phyloP scores from a whole-genome alignment of 257 asterid genomes.

The Penstemon newberryi region DNA sequence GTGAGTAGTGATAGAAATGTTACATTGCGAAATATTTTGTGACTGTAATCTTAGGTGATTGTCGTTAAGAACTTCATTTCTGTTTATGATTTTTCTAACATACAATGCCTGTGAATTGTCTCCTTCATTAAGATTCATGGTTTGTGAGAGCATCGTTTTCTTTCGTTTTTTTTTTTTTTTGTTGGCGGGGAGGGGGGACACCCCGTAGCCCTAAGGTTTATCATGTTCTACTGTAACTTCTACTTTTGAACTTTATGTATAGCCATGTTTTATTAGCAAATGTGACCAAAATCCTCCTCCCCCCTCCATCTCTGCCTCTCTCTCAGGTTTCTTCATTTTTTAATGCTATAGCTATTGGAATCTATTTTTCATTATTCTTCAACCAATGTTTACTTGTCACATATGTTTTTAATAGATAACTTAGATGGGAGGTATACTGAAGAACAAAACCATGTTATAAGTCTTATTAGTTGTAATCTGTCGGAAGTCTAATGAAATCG shows the following conservation, averaged over 20 bases:
- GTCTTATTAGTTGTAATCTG: background rate
- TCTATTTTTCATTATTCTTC: background rate
- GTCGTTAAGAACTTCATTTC: background rate
- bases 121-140: background rate
- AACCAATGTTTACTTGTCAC: background rate
- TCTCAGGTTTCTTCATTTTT: background rate
- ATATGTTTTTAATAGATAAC: background rate
- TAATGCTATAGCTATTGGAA: background rate
- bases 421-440: constrained; percentile 6
- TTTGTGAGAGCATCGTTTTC: too few species aligned
- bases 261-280: too few species aligned
- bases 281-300: too few species aligned
- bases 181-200: background rate
- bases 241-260: too few species aligned
- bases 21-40: background rate
- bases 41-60: constrained; percentile 7
- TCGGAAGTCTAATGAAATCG: background rate
- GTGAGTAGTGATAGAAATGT: background rate
- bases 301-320: background rate
- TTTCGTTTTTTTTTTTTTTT: background rate
- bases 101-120: background rate
- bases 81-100: background rate
- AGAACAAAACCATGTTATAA: background rate
- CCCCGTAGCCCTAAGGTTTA: background rate
- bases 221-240: background rate